A percentile compares a stretch with the other conserved stretches of the same genome.
phyloP scores from a whole-genome alignment of 1,284 basidiomycete genomes.

The Apiotrichum gamsii region DNA sequence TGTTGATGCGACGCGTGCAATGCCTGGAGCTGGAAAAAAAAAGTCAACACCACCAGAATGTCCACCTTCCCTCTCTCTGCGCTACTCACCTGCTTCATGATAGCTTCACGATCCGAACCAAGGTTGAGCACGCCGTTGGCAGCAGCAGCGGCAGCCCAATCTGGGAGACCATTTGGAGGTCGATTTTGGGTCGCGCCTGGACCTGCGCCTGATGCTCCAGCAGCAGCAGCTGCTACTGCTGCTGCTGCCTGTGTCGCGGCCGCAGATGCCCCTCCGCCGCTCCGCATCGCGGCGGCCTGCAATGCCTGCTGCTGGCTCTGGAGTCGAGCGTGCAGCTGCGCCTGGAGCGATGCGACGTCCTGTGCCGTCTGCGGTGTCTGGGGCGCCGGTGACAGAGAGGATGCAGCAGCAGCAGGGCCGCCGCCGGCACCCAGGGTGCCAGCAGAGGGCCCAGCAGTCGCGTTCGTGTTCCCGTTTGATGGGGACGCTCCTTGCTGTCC shows the following conservation, averaged over 20 bases:
- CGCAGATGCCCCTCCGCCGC: neutral
- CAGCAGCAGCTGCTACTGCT: conserved; percentile 1
- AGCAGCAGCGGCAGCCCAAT: conserved; percentile 12
- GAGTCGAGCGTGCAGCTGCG: conserved; percentile 18
- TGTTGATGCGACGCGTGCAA: conserved; percentile 28
- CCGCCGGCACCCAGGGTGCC: neutral
- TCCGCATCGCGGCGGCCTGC: conserved; percentile 7
- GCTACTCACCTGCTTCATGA: conserved; percentile 39
- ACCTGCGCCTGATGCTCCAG: neutral
- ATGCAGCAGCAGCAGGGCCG: neutral
- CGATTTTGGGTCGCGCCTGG: too few relatives aligned
- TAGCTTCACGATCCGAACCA: conserved; percentile 32
- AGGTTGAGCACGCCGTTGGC: conserved; percentile 19
- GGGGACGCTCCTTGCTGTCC: neutral
- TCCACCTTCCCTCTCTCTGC: too few relatives aligned
- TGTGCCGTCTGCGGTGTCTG: neutral
- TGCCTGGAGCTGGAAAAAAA: conserved; percentile 31
- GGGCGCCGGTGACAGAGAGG: neutral
- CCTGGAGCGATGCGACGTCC: conserved; percentile 13
- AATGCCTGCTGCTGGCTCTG: conserved; percentile 20
- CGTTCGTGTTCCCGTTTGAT: too few relatives aligned
- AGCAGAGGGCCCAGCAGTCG: neutral
- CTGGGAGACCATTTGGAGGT: conserved; percentile 4
- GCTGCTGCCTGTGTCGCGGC: conserved; percentile 1
- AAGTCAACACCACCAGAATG: too few relatives aligned